A percentile compares a stretch with the other conserved stretches of the same genome.
Evolutionary conservation across 2,329 filamentous ascomycete genomes (phyloP).

Genomic region (Alternaria sp.): DNA sequence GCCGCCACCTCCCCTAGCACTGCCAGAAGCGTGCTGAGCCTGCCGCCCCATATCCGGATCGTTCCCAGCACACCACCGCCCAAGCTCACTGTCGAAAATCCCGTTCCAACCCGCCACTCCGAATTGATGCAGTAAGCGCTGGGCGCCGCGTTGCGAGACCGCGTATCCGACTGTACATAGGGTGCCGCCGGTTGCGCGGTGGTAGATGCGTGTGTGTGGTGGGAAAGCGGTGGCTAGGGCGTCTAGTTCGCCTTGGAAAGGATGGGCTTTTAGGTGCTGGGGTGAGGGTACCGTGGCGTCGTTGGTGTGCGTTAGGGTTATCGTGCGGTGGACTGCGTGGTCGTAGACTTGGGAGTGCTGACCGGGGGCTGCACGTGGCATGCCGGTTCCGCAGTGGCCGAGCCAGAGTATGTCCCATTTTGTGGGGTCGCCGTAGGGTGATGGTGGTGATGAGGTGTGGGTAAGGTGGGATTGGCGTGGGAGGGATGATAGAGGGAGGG

Average conservation of each 20-base stretch:
- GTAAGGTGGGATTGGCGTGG: not conserved
- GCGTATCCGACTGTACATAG: slow-evolving; percentile 41
- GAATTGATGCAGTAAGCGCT: slow-evolving; percentile 37
- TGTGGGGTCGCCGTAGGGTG: slow-evolving; percentile 42
- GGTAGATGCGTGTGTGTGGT: slow-evolving; percentile 37
- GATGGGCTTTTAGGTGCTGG: slow-evolving; percentile 38
- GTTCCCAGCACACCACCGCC: slow-evolving; percentile 36
- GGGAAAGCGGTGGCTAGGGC: slow-evolving; percentile 32
- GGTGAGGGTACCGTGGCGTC: slow-evolving; percentile 32
- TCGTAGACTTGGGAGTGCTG: slow-evolving; percentile 18
- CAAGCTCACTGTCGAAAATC: slow-evolving; percentile 38
- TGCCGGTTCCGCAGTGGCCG: slow-evolving; percentile 42
- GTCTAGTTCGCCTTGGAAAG: slow-evolving; percentile 36
- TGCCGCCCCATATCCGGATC: slow-evolving; percentile 28
- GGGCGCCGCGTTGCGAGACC: slow-evolving; percentile 38
- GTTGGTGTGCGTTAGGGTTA: slow-evolving; percentile 24
- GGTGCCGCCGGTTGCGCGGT: slow-evolving; percentile 33
- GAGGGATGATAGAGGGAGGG: slow-evolving; percentile 24
- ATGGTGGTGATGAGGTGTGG: slow-evolving; percentile 4
- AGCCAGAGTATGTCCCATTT: slow-evolving; percentile 52
- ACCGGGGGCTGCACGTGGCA: slow-evolving; percentile 25
- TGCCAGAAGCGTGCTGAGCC: not conserved
- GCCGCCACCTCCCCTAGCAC: not conserved
- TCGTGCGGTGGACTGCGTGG: slow-evolving; percentile 1
- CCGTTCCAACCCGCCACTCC: slow-evolving; percentile 37